Conservation (phyloP, 73 alveolate species). For the Paramecium sonneborni region DNA sequence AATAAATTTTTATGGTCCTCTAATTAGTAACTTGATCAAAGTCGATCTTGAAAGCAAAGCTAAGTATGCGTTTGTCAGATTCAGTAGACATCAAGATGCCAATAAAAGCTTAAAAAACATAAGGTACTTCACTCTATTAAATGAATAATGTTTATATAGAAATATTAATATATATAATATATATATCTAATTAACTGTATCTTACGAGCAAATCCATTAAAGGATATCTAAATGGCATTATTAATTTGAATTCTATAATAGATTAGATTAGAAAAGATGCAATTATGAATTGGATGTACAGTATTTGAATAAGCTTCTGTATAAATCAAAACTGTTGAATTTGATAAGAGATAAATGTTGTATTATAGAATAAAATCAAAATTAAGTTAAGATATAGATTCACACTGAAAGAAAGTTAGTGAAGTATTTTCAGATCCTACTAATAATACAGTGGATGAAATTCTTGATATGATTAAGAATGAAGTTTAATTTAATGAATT, state of each 20-base stretch:
- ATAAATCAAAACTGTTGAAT: neutral
- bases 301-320: constrained; percentile 36
- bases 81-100: constrained; percentile 1
- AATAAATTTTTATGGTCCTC: constrained; percentile 22
- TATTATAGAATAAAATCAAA: neutral
- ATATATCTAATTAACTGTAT: no score
- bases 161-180: no score
- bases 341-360: neutral
- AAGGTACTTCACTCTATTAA: no score
- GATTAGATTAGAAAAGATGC: constrained; percentile 40
- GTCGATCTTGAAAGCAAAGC: constrained; percentile 36
- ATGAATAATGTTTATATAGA: no score
- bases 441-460: constrained; percentile 25
- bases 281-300: constrained; percentile 35
- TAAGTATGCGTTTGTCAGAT: constrained; percentile 33
- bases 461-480: constrained; percentile 31
- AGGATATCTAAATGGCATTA: neutral
- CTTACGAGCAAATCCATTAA: neutral
- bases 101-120: neutral
- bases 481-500: neutral
- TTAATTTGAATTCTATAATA: neutral
- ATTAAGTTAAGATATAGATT: neutral
- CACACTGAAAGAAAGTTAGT: neutral
- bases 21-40: neutral
- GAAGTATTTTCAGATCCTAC: neutral